Evolutionary conservation across 1,284 basidiomycete genomes (phyloP), one percentile per base, ranked within the genome.

Genomic region (Tilletia caries): DNA sequence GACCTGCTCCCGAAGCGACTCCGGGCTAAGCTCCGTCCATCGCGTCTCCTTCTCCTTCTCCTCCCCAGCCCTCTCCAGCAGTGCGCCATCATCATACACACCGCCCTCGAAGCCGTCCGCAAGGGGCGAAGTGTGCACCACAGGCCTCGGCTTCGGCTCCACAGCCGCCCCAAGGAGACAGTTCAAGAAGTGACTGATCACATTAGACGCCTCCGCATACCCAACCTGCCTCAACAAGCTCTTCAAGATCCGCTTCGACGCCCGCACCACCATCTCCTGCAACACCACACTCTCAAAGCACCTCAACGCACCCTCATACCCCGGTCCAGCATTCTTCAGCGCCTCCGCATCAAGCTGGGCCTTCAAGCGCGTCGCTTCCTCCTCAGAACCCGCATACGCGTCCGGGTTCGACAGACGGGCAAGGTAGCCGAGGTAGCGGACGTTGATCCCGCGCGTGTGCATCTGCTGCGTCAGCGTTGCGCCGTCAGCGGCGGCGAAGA

Each of bases 191-290:
- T 88, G 87, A 18, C 87, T 85, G 68, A 81, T 71, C 70, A 76
- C 76, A 4, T 76, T 71, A 20, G 76, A 69, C 29, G 71, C 68
- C 52, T 77, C 68, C 41, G 71, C 69, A 41, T 71, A 70, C 29
- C 70, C 70, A 34, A 74, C 70, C 44, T 72, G 70, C 32, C 74
- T 71, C 23, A 83, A 66, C 60, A 86, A 80, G 8, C 76, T 68
- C 66, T 86, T 85, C 27, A 88, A 83, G 66, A 86, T 78, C 76
- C 87, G 87, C 83, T 88, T 88, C 77, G 84, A 80, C 20, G 85
- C 85, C 71, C 87, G 85, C 79, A 86, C 83, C 48, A 88, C 85
- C 87, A 88, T 88, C 81, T 88, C 87, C 72, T 86, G 86, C 64
- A 85, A 68, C 52, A 86, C 82, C 50, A 86, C 82, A n/a, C 71